phyloP scores from a whole-genome alignment of 345 rosid genomes.

The Eutrema yunnanense region DNA sequence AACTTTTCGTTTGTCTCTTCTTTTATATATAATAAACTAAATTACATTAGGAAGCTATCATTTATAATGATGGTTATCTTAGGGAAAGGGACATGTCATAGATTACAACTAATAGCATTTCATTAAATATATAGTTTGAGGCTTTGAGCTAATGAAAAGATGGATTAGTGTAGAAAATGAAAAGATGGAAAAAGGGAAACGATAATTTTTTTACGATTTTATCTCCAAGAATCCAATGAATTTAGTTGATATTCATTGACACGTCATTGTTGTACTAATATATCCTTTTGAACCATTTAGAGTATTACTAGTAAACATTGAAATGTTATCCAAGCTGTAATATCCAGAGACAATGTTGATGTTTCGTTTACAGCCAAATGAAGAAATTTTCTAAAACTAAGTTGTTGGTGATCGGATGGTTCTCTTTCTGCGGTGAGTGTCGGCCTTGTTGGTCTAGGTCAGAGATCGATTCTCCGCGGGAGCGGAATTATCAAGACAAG shows the following conservation, averaged over 20 bases:
- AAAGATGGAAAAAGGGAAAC: neutral
- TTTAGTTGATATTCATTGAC: neutral
- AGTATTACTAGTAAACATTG: neutral
- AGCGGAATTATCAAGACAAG: no score
- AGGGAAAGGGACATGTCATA: neutral
- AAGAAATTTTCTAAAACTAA: neutral
- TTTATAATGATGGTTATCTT: neutral
- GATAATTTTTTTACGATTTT: neutral
- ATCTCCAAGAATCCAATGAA: neutral
- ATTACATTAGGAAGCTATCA: neutral
- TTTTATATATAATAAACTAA: neutral
- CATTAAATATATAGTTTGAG: neutral
- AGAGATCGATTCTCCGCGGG: no score
- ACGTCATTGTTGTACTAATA: neutral
- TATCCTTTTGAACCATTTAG: neutral
- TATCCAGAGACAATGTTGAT: neutral
- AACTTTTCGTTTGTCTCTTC: conserved; percentile 2
- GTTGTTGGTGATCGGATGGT: no score
- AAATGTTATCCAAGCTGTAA: neutral
- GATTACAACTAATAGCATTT: neutral
- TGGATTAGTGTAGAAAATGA: neutral
- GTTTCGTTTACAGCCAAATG: neutral
- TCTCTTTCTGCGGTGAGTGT: no score
- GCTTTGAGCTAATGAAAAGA: conserved; percentile 13
- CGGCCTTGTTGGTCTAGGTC: no score